These are phyloP conservation scores for Tetrapisispora fleetii DNA, from an alignment of 805 yeast genomes.

Conservation along the genomic window DNA sequence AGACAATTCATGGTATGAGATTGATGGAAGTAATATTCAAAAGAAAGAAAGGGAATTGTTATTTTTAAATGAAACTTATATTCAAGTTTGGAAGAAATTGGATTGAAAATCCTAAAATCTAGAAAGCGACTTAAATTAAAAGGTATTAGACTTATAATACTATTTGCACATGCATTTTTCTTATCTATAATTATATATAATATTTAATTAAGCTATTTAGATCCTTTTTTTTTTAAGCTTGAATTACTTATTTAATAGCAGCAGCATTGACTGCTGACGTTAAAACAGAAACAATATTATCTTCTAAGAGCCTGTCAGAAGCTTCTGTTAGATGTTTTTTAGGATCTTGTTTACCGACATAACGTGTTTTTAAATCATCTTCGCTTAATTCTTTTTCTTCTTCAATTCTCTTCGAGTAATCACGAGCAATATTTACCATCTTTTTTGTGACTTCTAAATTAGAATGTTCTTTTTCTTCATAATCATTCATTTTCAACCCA, in stretches of 20 bases:
- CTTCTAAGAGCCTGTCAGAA: conserved; percentile 78
- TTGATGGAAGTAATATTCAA: conserved; percentile 42
- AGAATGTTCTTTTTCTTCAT: conserved; percentile 62
- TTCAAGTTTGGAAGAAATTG: conserved; percentile 55
- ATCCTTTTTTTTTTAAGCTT: background rate
- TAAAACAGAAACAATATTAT: conserved; percentile 76
- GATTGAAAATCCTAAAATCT: background rate
- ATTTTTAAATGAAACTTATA: conserved; percentile 49
- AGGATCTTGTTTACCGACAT: conserved; percentile 97
- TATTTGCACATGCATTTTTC: conserved; percentile 2
- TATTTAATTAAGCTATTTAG: background rate
- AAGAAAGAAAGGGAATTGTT: conserved; percentile 46
- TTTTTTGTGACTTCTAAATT: conserved; percentile 64
- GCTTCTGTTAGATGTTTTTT: conserved; percentile 91
- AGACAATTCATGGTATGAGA: conserved; percentile 45
- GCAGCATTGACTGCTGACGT: conserved; percentile 85
- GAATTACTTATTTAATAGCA: conserved; percentile 54
- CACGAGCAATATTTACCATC: conserved; percentile 84
- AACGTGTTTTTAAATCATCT: conserved; percentile 87
- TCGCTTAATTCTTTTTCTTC: conserved; percentile 86
- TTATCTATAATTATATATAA: background rate
- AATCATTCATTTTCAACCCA: conserved; percentile 73
- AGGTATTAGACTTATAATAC: background rate
- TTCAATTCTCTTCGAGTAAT: conserved; percentile 77
- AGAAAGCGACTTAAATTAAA: background rate